Percentiles rank a stretch among this genome's conserved stretches.
phyloP scores from a whole-genome alignment of 2,329 filamentous ascomycete genomes.

The Zymoseptoria crescenta region DNA sequence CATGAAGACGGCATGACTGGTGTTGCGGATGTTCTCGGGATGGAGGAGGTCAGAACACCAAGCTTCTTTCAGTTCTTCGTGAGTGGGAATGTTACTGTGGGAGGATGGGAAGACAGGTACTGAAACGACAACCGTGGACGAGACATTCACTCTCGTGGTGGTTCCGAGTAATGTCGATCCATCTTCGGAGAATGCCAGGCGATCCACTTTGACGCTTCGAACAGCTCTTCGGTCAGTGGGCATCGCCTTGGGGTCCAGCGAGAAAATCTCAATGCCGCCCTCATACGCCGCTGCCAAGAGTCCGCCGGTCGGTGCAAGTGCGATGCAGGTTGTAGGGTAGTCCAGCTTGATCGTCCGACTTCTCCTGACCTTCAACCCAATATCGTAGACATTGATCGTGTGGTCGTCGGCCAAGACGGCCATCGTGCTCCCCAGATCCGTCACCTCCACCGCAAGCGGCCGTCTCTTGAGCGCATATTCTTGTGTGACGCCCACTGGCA shows the following conservation, averaged over 20 bases:
- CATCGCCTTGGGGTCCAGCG: conserved; percentile 54
- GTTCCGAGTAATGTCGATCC: conserved; percentile 31
- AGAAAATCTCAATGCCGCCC: conserved; percentile 77
- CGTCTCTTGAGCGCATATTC: conserved; percentile 73
- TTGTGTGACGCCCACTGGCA: conserved; percentile 52
- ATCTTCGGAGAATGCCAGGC: conserved; percentile 30
- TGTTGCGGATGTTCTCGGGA: conserved; percentile 32
- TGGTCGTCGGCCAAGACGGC: conserved; percentile 75
- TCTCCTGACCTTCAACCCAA: conserved; percentile 55
- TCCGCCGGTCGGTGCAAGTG: conserved; percentile 69
- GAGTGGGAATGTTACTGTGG: conserved; percentile 24
- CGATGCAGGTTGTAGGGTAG: conserved; percentile 68
- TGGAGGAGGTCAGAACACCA: conserved; percentile 33
- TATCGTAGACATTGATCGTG: conserved; percentile 73
- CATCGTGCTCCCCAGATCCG: conserved; percentile 65
- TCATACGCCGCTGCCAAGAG: conserved; percentile 82
- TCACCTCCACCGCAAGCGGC: conserved; percentile 67
- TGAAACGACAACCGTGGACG: conserved; percentile 29
- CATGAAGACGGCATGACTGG: conserved; percentile 32
- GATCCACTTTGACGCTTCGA: conserved; percentile 29
- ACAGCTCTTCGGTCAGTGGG: conserved; percentile 31
- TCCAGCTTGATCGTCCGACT: conserved; percentile 64
- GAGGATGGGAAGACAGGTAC: conserved; percentile 30
- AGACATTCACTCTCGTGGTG: conserved; percentile 30
- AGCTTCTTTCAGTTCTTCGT: conserved; percentile 31